phyloP scores from a whole-genome alignment of 148 eudicot genomes.

The Polygonum aviculare region DNA sequence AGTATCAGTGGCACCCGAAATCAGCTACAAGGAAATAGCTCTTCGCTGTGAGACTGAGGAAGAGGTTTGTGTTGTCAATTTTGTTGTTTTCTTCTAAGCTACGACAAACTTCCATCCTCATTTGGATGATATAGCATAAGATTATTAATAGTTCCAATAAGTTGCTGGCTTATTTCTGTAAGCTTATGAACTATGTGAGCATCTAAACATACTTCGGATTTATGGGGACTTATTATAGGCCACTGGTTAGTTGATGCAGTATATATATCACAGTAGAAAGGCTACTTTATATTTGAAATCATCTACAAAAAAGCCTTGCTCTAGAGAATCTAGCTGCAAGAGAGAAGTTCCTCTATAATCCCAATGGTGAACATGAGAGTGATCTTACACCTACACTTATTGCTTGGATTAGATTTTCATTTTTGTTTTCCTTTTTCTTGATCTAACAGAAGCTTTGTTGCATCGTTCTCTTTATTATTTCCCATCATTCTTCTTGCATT shows the following conservation, averaged over 20 bases:
- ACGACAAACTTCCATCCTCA: neutral
- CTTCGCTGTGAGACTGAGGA: constrained; percentile 41
- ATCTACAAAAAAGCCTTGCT: neutral
- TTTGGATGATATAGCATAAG: neutral
- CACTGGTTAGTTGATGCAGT: neutral
- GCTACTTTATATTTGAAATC: neutral
- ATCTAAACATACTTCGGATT: neutral
- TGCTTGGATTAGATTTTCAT: neutral
- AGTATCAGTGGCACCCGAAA: constrained; percentile 54
- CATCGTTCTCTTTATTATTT: neutral
- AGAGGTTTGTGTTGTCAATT: constrained; percentile 35
- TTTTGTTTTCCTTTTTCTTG: neutral
- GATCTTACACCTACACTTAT: neutral
- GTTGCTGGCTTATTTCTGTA: neutral
- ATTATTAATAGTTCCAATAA: neutral
- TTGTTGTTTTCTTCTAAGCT: neutral
- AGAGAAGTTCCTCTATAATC: neutral
- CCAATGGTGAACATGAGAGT: neutral
- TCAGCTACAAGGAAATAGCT: constrained; percentile 40
- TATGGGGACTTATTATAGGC: neutral
- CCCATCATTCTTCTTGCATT: neutral
- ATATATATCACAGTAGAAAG: neutral
- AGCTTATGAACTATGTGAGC: neutral
- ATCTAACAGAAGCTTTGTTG: neutral
- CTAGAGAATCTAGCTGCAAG: neutral